phyloP scores from a whole-genome alignment of 352 stramenopile species.

The Thraustochytrium sp. region DNA sequence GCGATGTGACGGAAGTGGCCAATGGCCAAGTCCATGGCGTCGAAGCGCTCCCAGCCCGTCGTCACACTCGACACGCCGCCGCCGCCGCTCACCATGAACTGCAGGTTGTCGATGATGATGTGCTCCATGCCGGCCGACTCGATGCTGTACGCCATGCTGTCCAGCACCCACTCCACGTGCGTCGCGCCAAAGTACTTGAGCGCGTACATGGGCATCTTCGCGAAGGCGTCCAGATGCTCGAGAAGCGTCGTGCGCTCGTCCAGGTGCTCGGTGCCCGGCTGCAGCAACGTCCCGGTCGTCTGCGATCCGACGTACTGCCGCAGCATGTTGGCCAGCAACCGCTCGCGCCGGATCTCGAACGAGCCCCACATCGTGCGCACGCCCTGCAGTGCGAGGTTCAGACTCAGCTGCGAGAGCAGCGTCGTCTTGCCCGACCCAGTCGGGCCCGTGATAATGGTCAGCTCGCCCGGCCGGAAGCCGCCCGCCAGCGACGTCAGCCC shows the following conservation, averaged over 20 bases:
- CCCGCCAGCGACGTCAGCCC: slow-evolving; percentile 91
- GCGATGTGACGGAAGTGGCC: slow-evolving; percentile 83
- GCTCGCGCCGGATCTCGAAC: slow-evolving; percentile 98
- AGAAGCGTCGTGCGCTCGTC: slow-evolving; percentile 48
- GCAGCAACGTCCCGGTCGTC: background rate
- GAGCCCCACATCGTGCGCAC: slow-evolving; percentile 96
- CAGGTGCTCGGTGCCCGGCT: background rate
- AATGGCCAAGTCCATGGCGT: slow-evolving; percentile 67
- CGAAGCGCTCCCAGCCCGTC: slow-evolving; percentile 65
- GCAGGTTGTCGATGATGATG: slow-evolving; percentile 98
- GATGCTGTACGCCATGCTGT: slow-evolving; percentile 96
- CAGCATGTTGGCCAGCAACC: slow-evolving; percentile 94
- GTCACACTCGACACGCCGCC: background rate
- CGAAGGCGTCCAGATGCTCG: background rate
- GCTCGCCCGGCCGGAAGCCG: slow-evolving; percentile 90
- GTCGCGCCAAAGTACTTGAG: slow-evolving; percentile 90
- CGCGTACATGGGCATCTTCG: background rate
- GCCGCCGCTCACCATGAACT: slow-evolving; percentile 94
- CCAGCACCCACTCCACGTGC: slow-evolving; percentile 73
- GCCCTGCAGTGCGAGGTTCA: slow-evolving; percentile 82
- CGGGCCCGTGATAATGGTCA: slow-evolving; percentile 95
- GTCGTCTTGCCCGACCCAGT: slow-evolving; percentile 92
- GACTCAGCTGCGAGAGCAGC: slow-evolving; percentile 79
- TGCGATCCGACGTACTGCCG: slow-evolving; percentile 66
- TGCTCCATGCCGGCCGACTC: slow-evolving; percentile 97